A percentile compares a stretch with the other conserved stretches of the same genome.
phyloP scores from a whole-genome alignment of 1,284 basidiomycete species.

The Lentinus polychrous region DNA sequence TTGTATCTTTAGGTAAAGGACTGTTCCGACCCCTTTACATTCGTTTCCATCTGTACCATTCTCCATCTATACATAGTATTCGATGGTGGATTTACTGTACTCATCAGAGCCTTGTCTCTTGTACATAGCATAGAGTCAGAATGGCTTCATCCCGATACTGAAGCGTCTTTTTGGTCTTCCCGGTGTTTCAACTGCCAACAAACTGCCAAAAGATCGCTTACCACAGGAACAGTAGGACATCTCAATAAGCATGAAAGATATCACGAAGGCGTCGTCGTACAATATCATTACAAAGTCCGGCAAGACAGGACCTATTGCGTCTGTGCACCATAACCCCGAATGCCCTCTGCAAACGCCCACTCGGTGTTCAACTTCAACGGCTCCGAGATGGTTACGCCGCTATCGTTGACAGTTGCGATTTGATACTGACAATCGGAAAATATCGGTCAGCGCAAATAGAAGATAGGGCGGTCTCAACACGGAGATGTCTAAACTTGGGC shows the following conservation, averaged over 20 bases:
- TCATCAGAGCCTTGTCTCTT: too few species aligned
- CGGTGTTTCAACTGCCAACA: too few species aligned
- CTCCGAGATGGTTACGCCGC: slow-evolving; percentile 79
- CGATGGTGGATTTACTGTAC: too few species aligned
- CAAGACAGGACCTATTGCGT: slow-evolving; percentile 37
- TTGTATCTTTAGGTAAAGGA: too few species aligned
- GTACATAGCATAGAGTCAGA: too few species aligned
- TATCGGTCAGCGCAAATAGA: not conserved
- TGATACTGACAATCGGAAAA: slow-evolving; percentile 62
- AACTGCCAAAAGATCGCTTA: too few species aligned
- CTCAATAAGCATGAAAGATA: not conserved
- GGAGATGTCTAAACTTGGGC: slow-evolving; percentile 3
- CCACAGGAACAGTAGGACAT: too few species aligned
- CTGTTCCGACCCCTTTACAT: too few species aligned
- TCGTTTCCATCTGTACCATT: too few species aligned
- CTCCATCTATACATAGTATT: too few species aligned
- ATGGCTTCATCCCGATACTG: too few species aligned
- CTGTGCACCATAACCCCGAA: slow-evolving; percentile 81
- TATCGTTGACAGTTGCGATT: slow-evolving; percentile 83
- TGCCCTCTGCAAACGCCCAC: slow-evolving; percentile 91
- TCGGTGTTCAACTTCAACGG: slow-evolving; percentile 71
- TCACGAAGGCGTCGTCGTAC: not conserved
- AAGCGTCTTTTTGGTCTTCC: too few species aligned
- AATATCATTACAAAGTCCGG: not conserved
- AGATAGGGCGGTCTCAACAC: not conserved